Evolutionary conservation across 2,329 filamentous ascomycete genomes (phyloP), one percentile per base, ranked within the genome.

Genomic region (Sphaerulina vaccinii): DNA sequence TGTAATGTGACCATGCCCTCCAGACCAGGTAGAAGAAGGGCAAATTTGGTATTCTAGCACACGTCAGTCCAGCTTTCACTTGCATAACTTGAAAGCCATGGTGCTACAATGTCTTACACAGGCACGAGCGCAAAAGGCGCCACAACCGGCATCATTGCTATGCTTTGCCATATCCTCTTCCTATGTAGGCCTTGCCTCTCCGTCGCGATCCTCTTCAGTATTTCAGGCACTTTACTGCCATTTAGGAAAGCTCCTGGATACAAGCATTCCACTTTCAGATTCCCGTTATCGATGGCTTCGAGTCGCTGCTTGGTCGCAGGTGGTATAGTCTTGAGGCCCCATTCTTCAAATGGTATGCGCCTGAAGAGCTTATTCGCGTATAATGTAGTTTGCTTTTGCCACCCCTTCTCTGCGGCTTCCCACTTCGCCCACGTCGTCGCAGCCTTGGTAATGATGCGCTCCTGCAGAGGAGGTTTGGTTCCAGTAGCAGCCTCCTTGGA

Each of bases 11-110:
- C 86, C 88, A 97, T 21, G 90, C 87, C 58, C 93, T 82, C 74
- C 95, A 99, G 15, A 82, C 83, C 35, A 97, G 81, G 70, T 97
- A 99, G 76, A 97, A 97, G 77, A 97, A 97, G 15, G 93, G 93
- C 10, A 99, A 77, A 68, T 99, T 96, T 29, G 92, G 91, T 57
- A 96, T 80, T 56, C 89, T 95, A n/a, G 32, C 21, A 27, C 11
- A 23, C 7, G 46, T 61, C 56, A 62, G 56, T 54, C 16, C 22
- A 11, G n/a, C n/a, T n/a, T 15, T 47, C 13, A 32, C 21, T 22
- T 35, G 40, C n/a, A n/a, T n/a, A n/a, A n/a, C n/a, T n/a, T n/a
- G n/a, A 38, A 24, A 44, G 38, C 21, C 40, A 44, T 39, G 32
- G 13, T 43, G 22, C 24, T 18, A 29, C 43, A 29, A 23, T 21